Evolutionary conservation across 2,329 filamentous ascomycete genomes (phyloP).

Genomic region (Sporothrix euskadiensis): DNA sequence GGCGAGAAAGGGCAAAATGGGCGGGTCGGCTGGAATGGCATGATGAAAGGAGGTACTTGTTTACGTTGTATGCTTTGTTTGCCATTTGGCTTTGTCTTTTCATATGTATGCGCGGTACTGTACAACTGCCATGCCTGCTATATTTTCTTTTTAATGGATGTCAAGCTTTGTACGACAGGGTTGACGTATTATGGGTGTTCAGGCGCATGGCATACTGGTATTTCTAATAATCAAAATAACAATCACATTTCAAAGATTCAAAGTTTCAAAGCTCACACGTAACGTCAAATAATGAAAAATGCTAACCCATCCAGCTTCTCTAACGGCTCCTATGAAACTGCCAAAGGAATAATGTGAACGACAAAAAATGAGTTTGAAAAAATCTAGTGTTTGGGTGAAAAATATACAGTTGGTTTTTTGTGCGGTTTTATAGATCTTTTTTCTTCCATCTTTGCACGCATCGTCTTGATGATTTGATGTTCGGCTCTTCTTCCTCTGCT

Average conservation of each 20-base stretch:
- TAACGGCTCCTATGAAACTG: neutral
- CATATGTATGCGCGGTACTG: neutral
- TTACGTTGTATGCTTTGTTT: neutral
- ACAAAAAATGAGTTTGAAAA: slow-evolving; percentile 1
- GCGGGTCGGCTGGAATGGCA: neutral
- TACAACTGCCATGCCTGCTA: too few species aligned
- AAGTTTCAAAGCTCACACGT: neutral
- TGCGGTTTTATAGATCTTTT: slow-evolving; percentile 15
- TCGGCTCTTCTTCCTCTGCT: neutral
- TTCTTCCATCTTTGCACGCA: slow-evolving; percentile 1
- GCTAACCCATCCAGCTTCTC: neutral
- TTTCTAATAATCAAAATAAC: neutral
- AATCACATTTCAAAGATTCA: neutral
- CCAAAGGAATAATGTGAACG: slow-evolving; percentile 1
- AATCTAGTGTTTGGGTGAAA: slow-evolving; percentile 9
- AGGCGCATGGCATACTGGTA: neutral
- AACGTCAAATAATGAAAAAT: neutral
- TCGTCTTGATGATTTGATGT: slow-evolving; percentile 13
- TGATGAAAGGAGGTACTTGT: neutral
- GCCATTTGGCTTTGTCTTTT: neutral
- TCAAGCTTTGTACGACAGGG: neutral
- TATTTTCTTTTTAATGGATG: neutral
- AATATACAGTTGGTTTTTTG: slow-evolving; percentile 8
- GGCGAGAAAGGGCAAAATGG: neutral
- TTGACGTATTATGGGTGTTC: too few species aligned